Evolutionary conservation across 768 basidiomycete genomes (phyloP).

Genomic region (Suillus subluteus): DNA sequence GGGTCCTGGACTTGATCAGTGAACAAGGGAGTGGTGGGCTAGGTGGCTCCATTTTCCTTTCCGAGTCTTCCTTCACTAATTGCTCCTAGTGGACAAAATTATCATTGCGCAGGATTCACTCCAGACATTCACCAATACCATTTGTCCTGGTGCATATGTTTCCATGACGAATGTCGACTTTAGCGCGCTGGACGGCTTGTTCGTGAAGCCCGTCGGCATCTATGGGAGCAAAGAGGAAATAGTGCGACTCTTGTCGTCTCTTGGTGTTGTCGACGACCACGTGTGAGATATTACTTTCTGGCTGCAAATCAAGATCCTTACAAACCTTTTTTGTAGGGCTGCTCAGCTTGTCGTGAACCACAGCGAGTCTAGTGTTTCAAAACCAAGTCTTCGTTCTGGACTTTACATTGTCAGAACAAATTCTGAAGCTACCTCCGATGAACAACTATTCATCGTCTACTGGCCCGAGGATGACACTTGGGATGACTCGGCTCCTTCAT

Average conservation of each 20-base stretch:
- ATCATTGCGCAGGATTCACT: constrained; percentile 60
- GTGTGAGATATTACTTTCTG: constrained; percentile 38
- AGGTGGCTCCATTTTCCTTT: constrained; percentile 36
- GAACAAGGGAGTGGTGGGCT: constrained; percentile 55
- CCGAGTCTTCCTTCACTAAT: not conserved
- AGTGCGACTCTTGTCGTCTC: constrained; percentile 43
- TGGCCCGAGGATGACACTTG: constrained; percentile 68
- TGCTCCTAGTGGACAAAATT: constrained; percentile 58
- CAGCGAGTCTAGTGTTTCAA: not conserved
- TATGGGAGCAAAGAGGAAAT: constrained; percentile 61
- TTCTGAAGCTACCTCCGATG: constrained; percentile 9
- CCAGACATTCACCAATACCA: constrained; percentile 47
- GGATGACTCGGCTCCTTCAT: constrained; percentile 49
- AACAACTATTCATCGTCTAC: constrained; percentile 51
- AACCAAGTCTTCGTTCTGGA: constrained; percentile 46
- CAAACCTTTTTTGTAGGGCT: constrained; percentile 4
- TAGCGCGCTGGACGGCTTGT: constrained; percentile 47
- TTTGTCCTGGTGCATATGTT: constrained; percentile 54
- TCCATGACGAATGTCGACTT: constrained; percentile 63
- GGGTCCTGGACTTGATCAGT: constrained; percentile 55
- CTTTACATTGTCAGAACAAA: constrained; percentile 43
- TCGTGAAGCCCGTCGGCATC: constrained; percentile 55
- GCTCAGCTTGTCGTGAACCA: constrained; percentile 13
- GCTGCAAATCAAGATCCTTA: constrained; percentile 2
- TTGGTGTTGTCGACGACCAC: constrained; percentile 40